Conservation (phyloP, 1,139 yeast species). For the Hemisphaericaspora lyxosophila region DNA sequence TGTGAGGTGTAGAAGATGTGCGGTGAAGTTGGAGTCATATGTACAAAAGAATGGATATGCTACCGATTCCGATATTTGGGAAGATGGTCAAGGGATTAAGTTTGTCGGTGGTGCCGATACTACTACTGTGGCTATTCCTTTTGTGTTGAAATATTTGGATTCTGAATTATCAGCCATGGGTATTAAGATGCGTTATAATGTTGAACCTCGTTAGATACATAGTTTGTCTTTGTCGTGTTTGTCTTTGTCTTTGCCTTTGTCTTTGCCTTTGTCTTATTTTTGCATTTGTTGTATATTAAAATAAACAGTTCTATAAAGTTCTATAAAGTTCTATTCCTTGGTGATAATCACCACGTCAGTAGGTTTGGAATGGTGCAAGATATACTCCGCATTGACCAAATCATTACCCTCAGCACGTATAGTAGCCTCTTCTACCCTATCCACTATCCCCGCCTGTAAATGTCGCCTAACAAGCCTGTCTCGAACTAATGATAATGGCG, state of each 20-base stretch:
- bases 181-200: constrained; percentile 84
- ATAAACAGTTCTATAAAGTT: neutral
- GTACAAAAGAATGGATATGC: constrained; percentile 44
- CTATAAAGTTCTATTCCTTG: constrained; percentile 3
- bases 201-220: constrained; percentile 51
- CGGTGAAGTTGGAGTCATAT: constrained; percentile 55
- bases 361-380: constrained; percentile 40
- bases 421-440: constrained; percentile 56
- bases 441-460: constrained; percentile 64
- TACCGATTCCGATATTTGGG: constrained; percentile 87
- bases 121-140: constrained; percentile 94
- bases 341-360: constrained; percentile 20
- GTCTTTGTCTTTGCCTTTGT: constrained; percentile 4
- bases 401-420: constrained; percentile 70
- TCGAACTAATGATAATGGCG: constrained; percentile 47
- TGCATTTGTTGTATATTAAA: neutral
- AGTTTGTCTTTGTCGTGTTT: neutral
- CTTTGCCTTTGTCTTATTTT: constrained; percentile 1
- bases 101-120: constrained; percentile 91
- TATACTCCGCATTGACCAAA: constrained; percentile 60
- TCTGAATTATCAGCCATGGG: constrained; percentile 99
- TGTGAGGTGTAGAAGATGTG: constrained; percentile 89
- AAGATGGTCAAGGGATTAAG: constrained; percentile 91
- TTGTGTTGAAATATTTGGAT: constrained; percentile 90
- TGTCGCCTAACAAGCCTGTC: constrained; percentile 71